Percentiles rank a stretch among this genome's conserved stretches.
These are phyloP conservation scores for Thamnidium elegans DNA, from an alignment of 192 early-diverging fungal genomes.

Conservation along the genomic window DNA sequence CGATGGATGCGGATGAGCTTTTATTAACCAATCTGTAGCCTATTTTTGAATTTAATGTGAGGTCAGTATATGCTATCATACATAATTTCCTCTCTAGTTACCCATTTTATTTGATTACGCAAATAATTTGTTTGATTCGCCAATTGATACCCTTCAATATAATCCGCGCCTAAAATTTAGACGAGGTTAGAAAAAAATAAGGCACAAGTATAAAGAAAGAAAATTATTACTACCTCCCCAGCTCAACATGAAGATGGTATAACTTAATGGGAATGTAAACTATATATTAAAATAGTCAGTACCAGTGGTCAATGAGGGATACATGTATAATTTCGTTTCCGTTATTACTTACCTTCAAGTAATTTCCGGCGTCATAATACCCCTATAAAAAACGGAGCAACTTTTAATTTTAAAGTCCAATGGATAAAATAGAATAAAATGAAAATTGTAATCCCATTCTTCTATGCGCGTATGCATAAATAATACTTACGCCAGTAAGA, in stretches of 20 bases:
- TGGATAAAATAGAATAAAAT: not conserved
- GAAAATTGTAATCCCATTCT: not conserved
- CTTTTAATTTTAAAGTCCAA: not conserved
- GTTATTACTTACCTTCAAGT: slow-evolving; percentile 3
- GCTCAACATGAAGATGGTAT: slow-evolving; percentile 44
- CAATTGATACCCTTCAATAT: slow-evolving; percentile 47
- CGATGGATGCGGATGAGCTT: slow-evolving; percentile 51
- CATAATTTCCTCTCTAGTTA: too few relatives aligned
- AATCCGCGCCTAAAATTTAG: slow-evolving; percentile 37
- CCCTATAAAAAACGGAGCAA: slow-evolving; percentile 8
- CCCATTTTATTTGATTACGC: slow-evolving; percentile 49
- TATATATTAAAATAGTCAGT: slow-evolving; percentile 48
- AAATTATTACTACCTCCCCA: slow-evolving; percentile 41
- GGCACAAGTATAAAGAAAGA: too few relatives aligned
- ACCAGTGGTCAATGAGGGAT: not conserved
- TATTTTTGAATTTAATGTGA: slow-evolving; percentile 45
- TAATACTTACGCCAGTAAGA: slow-evolving; percentile 31
- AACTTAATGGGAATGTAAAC: slow-evolving; percentile 55
- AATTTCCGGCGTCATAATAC: slow-evolving; percentile 40
- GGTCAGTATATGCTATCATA: slow-evolving; percentile 21
- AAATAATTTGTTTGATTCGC: slow-evolving; percentile 45
- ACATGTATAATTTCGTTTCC: not conserved
- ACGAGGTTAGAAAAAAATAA: too few relatives aligned
- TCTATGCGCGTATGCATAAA: not conserved
- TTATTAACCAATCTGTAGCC: slow-evolving; percentile 61